Conservation (phyloP, 2,329 filamentous ascomycete genomes). For the Apiospora rasikravindrae region DNA sequence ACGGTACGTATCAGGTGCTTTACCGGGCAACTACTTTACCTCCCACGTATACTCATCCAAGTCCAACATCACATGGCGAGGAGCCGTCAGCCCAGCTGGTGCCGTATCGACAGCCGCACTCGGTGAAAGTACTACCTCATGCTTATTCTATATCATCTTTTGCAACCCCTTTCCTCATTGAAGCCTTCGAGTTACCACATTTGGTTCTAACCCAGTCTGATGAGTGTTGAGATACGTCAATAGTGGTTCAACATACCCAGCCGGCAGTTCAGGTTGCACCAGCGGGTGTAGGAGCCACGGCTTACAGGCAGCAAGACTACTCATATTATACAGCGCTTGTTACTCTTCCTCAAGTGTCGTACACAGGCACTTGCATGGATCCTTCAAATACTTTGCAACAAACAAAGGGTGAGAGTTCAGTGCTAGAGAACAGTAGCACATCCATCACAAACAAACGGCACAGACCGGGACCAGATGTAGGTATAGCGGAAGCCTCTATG, state of each 20-base stretch:
- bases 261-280: not conserved
- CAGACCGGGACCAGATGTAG: not conserved
- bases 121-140: not conserved
- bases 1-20: too few relatives aligned
- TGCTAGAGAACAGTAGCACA: not conserved
- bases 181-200: not conserved
- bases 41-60: too few relatives aligned
- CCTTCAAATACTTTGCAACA: not conserved
- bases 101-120: too few relatives aligned
- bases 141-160: not conserved
- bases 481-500: not conserved
- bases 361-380: not conserved
- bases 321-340: not conserved
- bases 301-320: not conserved
- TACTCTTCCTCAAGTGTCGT: not conserved
- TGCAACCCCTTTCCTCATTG: not conserved
- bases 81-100: too few relatives aligned
- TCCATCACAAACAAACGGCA: not conserved
- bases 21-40: too few relatives aligned
- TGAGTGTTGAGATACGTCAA: not conserved
- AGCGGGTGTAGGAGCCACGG: not conserved
- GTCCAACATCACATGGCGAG: too few relatives aligned
- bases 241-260: not conserved
- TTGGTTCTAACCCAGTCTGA: not conserved
- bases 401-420: not conserved